phyloP scores from a whole-genome alignment of 2,329 filamentous ascomycete genomes.

The Alternaria incomplexa region DNA sequence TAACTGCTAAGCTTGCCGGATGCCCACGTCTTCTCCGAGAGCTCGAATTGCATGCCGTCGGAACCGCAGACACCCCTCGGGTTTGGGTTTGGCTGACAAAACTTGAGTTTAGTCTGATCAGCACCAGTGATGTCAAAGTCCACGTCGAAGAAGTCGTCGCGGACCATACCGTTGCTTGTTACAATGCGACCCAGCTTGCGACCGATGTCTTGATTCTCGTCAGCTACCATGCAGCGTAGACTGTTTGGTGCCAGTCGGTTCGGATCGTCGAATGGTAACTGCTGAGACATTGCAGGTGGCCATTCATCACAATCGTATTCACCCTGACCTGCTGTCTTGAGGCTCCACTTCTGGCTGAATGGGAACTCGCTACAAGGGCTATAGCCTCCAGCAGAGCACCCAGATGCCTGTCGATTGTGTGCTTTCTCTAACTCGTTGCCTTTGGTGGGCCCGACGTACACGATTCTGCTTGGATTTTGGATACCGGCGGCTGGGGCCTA shows the following conservation, averaged over 20 bases:
- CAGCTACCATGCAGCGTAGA: conserved; percentile 9
- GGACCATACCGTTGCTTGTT: neutral
- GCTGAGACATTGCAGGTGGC: conserved; percentile 14
- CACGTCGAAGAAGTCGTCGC: conserved; percentile 7
- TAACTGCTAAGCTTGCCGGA: conserved; percentile 14
- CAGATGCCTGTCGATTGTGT: conserved; percentile 14
- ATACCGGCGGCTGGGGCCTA: neutral
- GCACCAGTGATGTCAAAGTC: conserved; percentile 6
- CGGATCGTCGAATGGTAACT: neutral
- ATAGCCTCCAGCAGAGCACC: conserved; percentile 7
- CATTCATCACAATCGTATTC: conserved; percentile 16
- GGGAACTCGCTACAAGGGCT: conserved; percentile 10
- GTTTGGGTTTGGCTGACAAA: conserved; percentile 4
- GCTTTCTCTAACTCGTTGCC: neutral
- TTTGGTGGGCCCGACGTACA: conserved; percentile 9
- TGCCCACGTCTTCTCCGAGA: conserved; percentile 1
- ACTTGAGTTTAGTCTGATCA: conserved; percentile 11
- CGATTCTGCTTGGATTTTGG: conserved; percentile 14
- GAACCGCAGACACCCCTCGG: conserved; percentile 2
- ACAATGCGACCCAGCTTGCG: neutral
- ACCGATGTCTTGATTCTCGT: conserved; percentile 7
- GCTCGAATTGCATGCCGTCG: conserved; percentile 11
- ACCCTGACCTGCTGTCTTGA: neutral
- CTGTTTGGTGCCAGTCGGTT: conserved; percentile 2
- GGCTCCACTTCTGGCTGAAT: conserved; percentile 19